Conservation (phyloP, 305 asterid genomes). For the Fraxinus albicans region DNA sequence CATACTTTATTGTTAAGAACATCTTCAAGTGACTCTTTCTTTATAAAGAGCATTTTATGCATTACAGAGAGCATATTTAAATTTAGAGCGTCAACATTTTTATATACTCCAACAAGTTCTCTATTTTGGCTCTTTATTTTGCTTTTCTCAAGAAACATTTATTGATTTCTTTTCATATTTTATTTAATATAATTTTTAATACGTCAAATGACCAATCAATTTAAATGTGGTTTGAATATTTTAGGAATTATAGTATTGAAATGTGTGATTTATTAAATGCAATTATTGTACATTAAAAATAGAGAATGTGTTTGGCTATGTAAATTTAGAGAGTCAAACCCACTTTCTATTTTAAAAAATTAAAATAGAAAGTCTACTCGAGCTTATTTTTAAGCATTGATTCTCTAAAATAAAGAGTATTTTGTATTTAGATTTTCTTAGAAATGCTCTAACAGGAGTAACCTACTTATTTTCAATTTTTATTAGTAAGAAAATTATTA, state of each 20-base stretch:
- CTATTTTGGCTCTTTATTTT: neutral
- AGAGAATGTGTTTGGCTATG: neutral
- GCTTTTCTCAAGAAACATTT: neutral
- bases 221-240: neutral
- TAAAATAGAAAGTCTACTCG: neutral
- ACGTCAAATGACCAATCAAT: neutral
- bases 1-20: neutral
- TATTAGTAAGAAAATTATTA: neutral
- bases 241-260: neutral
- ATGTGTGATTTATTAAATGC: neutral
- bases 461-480: neutral
- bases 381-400: neutral
- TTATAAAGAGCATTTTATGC: too few relatives aligned
- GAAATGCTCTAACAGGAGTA: neutral
- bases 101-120: too few relatives aligned
- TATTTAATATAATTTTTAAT: too few relatives aligned
- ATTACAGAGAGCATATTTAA: neutral
- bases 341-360: too few relatives aligned
- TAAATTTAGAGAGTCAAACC: neutral
- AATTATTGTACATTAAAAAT: too few relatives aligned
- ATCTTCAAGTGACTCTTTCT: neutral
- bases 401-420: too few relatives aligned
- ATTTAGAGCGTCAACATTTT: neutral
- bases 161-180: neutral
- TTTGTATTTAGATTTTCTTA: neutral